A percentile compares a stretch with the other conserved stretches of the same genome.
Evolutionary conservation across 1,139 yeast genomes (phyloP).

Genomic region (Debaryomyces psychrophilus): DNA sequence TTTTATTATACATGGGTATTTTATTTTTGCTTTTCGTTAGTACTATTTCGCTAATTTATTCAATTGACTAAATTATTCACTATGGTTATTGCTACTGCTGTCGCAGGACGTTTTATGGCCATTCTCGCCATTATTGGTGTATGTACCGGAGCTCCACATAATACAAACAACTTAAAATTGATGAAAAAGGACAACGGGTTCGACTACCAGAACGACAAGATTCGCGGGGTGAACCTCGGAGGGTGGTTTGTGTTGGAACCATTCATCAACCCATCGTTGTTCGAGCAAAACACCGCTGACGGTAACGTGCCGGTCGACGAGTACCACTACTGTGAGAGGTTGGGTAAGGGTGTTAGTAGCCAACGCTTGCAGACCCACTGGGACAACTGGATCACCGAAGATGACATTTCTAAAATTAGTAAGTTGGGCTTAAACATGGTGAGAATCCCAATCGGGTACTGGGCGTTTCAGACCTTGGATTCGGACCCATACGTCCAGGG

Average conservation of each 20-base stretch:
- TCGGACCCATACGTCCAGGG: conserved; percentile 90
- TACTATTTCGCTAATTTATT: not conserved
- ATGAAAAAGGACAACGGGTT: conserved; percentile 22
- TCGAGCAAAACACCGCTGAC: conserved; percentile 46
- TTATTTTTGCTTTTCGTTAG: not conserved
- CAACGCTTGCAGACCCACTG: conserved; percentile 68
- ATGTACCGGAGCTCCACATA: conserved; percentile 4
- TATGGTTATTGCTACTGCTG: conserved; percentile 2
- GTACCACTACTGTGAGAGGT: conserved; percentile 62
- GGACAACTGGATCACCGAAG: conserved; percentile 75
- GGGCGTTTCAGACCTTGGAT: conserved; percentile 76
- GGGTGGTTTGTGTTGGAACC: conserved; percentile 92
- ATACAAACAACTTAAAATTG: conserved; percentile 5
- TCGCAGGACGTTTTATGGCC: conserved; percentile 1
- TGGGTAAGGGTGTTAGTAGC: conserved; percentile 65
- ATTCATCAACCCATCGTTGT: conserved; percentile 82
- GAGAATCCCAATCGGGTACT: conserved; percentile 91
- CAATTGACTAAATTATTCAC: not conserved
- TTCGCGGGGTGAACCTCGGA: conserved; percentile 84
- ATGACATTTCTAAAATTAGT: conserved; percentile 66
- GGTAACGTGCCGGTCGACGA: conserved; percentile 76
- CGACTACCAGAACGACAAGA: conserved; percentile 55
- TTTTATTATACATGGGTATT: not conserved
- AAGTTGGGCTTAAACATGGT: conserved; percentile 78
- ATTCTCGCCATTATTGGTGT: conserved; percentile 4